Base-by-base conservation (phyloP, 306 rosid genomes). In the Vigna angularis region DNA sequence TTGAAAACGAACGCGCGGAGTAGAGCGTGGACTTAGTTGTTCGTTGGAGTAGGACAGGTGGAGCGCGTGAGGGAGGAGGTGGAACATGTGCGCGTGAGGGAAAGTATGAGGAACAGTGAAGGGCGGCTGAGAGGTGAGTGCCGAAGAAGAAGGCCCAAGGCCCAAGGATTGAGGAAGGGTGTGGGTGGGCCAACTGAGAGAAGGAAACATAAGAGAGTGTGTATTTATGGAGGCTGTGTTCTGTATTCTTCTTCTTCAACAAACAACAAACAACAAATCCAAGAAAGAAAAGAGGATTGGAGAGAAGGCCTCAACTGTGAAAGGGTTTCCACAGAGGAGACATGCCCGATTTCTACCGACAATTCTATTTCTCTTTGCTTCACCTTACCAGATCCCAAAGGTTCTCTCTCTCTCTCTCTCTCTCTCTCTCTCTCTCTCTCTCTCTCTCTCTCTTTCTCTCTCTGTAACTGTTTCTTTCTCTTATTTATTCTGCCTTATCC, bases 311-410 rank as follows among this genome's bases (percentile, higher is more conserved):
- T 11, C 15, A 45, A 45, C 50, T 45, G 50, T 45, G 50, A 14
- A 70, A 42, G 77, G 78, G 82, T 87, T 82, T 78, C 84, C 49
- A 70, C 80, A 26, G 62, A 74, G 87, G 93, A 79, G 85, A 93
- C 97, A 89, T 92, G 96, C 86, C 89, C 70, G 49, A 74, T 47
- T 44, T 71, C 76, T 69, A 68, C 86, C 92, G 83, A 86, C 94
- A 90, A n/a, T 81, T 70, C 71, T 55, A 28, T 71, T 30, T 10
- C 61, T 64, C 1, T 11, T 16, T 75, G 63, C 66, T 79, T 83
- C 85, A 66, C 56, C 87, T 78, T 75, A 72, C 66, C 83, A 67
- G 84, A 87, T 83, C 88, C 89, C 87, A 71, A 79, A 83, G 93
- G 89, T 85, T 74, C 28, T 57, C 71, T 80, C 48, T 68, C 16